Base-by-base conservation (phyloP, 129 eudicot genomes). In the Glebionis coronaria region DNA sequence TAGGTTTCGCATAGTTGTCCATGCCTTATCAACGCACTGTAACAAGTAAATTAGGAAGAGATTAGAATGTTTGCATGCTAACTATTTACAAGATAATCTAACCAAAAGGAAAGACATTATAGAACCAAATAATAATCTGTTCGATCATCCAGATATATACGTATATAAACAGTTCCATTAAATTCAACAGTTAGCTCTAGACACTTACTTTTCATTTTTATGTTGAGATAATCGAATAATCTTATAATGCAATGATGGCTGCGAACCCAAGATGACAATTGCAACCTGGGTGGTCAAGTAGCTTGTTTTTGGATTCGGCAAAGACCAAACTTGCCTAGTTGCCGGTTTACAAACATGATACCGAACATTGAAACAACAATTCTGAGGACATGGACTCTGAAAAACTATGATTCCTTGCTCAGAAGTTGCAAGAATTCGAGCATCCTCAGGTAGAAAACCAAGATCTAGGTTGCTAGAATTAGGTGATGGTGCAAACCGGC, bases 271-370 rank as follows among this genome's bases (percentile, higher is more conserved):
- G 0, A 74, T 52, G 4, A 56, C 13, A 3, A 74, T 56, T 2
- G 61, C 73, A 28, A 56, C 45, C 15, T 73, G 44, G 2, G 15
- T 10, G 12, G 50, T 20, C 1, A 49, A 12, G 38, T 58, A 28
- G 7, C 6, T 16, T 6, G 18, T 23, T 29, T 45, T 20, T 0
- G 79, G 79, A 46, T 74, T 56, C 1, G 79, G 79, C 44, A 74
- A 35, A 6, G 1, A 14, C 6, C 35, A 16, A 28, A 44, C 57
- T 25, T 73, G 72, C 20, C n/a, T 56, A 12, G 78, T 65, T 14
- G 72, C 7, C 0, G 78, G 78, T 27, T 72, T 72, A 40, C 77
- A 72, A 20, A 72, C 44, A 65, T 64, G 40, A 29, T 54, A 73
- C 19, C 13, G 8, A 4, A 4, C 58, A 15, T 42, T 14, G 6